Conservation (phyloP, 176 grass and related monocot genomes). For the Oryza officinalis region DNA sequence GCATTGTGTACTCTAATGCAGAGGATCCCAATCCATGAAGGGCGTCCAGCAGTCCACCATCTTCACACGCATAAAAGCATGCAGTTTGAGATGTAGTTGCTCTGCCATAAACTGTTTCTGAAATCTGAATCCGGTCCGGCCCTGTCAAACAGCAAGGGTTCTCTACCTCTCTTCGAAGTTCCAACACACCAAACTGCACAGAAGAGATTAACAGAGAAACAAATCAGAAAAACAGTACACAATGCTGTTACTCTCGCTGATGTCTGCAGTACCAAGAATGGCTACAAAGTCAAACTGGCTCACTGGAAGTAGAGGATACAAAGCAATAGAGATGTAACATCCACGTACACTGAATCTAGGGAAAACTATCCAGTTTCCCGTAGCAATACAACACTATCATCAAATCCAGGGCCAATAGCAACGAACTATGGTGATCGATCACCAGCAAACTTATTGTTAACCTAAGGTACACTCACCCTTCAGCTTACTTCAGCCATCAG, state of each 20-base stretch:
- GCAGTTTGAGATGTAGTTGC: no score
- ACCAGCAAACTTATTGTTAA: slow-evolving; percentile 46
- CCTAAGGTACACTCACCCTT: slow-evolving; percentile 20
- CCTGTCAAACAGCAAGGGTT: no score
- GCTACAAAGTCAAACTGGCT: background rate
- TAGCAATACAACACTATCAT: slow-evolving; percentile 28
- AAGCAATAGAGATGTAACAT: background rate
- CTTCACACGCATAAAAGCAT: no score
- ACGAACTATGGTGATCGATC: background rate
- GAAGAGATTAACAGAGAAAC: no score
- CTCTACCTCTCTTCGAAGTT: no score
- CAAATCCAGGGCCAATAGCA: background rate
- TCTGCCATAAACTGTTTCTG: no score
- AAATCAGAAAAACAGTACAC: no score
- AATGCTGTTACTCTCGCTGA: background rate
- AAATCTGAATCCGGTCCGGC: no score
- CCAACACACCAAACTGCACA: no score
- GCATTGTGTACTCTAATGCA: no score
- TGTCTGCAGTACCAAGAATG: background rate
- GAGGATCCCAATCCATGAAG: no score
- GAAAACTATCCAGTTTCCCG: background rate
- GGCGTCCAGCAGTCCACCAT: no score
- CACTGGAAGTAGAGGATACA: background rate
- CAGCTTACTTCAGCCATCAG: slow-evolving; percentile 9
- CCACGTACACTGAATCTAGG: background rate